These are phyloP conservation scores for Botrytis hyacinthi DNA, from an alignment of 2,329 filamentous ascomycete species.

Conservation along the genomic window DNA sequence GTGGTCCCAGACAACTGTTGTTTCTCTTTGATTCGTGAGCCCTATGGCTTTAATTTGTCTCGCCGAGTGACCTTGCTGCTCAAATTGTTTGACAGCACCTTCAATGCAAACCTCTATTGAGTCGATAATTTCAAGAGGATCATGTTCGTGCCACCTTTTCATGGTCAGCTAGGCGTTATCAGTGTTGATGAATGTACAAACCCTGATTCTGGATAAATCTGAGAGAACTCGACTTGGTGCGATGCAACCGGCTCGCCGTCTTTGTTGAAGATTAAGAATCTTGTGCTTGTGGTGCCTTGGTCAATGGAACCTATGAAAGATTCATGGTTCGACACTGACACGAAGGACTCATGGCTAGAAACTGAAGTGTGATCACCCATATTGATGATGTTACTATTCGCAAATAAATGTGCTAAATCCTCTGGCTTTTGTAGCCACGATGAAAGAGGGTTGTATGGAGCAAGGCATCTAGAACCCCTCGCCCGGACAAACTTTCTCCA, in stretches of 20 bases:
- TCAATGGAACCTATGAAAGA: conserved; percentile 73
- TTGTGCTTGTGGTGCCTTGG: conserved; percentile 74
- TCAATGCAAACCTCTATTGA: conserved; percentile 80
- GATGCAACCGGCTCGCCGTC: conserved; percentile 66
- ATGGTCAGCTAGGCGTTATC: conserved; percentile 2
- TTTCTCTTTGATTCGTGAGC: conserved; percentile 83
- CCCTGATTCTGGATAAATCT: conserved; percentile 74
- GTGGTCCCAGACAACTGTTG: conserved; percentile 80
- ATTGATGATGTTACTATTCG: conserved; percentile 5
- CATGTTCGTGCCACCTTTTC: conserved; percentile 83
- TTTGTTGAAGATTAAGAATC: conserved; percentile 75
- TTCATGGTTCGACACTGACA: conserved; percentile 38
- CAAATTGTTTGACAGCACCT: conserved; percentile 68
- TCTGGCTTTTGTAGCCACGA: conserved; percentile 12
- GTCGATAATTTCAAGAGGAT: conserved; percentile 71
- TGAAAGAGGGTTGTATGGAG: neutral
- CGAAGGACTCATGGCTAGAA: conserved; percentile 45
- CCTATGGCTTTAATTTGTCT: conserved; percentile 74
- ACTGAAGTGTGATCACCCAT: conserved; percentile 19
- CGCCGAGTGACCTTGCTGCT: conserved; percentile 63
- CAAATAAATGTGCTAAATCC: neutral
- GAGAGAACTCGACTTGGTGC: conserved; percentile 73
- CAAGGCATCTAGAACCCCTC: neutral
- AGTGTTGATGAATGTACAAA: conserved; percentile 43
- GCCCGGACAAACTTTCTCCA: neutral